Conservation (phyloP, 805 yeast species). For the Metschnikowia continentalis region DNA sequence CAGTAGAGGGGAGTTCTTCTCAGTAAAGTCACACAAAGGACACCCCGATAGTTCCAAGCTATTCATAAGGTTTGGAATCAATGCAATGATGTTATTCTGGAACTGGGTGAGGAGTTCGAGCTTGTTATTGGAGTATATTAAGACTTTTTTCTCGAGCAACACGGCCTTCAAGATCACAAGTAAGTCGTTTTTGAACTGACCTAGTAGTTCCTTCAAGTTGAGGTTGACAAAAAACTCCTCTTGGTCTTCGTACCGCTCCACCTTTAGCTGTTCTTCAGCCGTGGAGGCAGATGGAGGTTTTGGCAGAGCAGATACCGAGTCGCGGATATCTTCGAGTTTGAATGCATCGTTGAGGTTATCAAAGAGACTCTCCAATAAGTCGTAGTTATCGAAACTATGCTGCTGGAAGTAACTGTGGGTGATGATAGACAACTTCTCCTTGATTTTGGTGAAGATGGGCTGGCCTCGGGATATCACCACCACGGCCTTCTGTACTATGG, state of each 20-base stretch:
- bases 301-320: constrained; percentile 12
- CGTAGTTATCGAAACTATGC: constrained; percentile 65
- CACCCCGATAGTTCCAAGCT: constrained; percentile 76
- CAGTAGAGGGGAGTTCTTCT: constrained; percentile 43
- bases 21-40: constrained; percentile 55
- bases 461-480: constrained; percentile 74
- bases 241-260: constrained; percentile 24
- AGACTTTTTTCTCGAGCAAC: constrained; percentile 65
- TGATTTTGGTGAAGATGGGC: constrained; percentile 84
- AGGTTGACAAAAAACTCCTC: constrained; percentile 58
- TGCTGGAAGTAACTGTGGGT: constrained; percentile 85
- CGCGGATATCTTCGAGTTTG: constrained; percentile 20
- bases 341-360: constrained; percentile 50
- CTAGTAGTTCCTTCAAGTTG: constrained; percentile 60
- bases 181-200: constrained; percentile 53
- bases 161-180: constrained; percentile 72
- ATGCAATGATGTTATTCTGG: constrained; percentile 78
- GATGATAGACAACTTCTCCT: constrained; percentile 85
- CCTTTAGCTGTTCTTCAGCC: constrained; percentile 13
- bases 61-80: constrained; percentile 76
- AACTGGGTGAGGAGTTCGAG: constrained; percentile 76
- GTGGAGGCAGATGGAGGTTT: background rate
- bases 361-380: constrained; percentile 63
- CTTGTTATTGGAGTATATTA: constrained; percentile 71
- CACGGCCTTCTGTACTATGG: constrained; percentile 86